Conservation (phyloP, 2,329 filamentous ascomycete species). For the Chrysoporthe austroafricana region DNA sequence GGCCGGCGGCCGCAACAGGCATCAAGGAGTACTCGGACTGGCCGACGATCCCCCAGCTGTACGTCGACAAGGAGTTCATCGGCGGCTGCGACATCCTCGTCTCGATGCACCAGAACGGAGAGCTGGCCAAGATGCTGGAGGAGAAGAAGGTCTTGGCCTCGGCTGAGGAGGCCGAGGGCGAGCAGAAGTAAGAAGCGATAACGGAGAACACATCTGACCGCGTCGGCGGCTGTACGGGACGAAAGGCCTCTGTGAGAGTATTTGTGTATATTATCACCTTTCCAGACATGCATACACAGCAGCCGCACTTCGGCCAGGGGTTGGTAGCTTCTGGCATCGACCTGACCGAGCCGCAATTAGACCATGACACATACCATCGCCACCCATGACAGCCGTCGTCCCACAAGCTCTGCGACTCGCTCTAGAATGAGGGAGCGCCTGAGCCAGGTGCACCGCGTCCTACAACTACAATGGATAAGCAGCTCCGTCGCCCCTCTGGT, state of each 20-base stretch:
- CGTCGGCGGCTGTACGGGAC: conserved; percentile 1
- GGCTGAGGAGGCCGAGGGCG: conserved; percentile 46
- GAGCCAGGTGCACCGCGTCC: background rate
- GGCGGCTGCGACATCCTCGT: conserved; percentile 98
- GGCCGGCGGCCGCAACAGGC: conserved; percentile 52
- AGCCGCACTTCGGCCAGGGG: background rate
- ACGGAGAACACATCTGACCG: background rate
- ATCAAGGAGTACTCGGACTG: conserved; percentile 99
- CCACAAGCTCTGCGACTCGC: background rate
- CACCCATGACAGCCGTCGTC: background rate
- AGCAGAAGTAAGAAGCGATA: conserved; percentile 36
- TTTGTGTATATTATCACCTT: conserved; percentile 16
- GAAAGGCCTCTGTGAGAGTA: conserved; percentile 1
- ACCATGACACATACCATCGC: background rate
- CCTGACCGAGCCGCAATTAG: background rate
- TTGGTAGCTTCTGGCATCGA: background rate
- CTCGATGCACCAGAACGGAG: conserved; percentile 95
- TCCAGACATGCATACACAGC: conserved; percentile 9
- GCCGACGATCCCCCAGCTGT: conserved; percentile 97
- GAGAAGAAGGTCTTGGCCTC: conserved; percentile 84
- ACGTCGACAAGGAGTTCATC: conserved; percentile 93
- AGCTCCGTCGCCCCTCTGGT: conserved; percentile 81
- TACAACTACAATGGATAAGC: conserved; percentile 55
- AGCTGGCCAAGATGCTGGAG: conserved; percentile 87
- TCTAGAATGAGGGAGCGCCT: background rate